Evolutionary conservation across 768 basidiomycete genomes (phyloP).

Genomic region (Lenzites betulinus): DNA sequence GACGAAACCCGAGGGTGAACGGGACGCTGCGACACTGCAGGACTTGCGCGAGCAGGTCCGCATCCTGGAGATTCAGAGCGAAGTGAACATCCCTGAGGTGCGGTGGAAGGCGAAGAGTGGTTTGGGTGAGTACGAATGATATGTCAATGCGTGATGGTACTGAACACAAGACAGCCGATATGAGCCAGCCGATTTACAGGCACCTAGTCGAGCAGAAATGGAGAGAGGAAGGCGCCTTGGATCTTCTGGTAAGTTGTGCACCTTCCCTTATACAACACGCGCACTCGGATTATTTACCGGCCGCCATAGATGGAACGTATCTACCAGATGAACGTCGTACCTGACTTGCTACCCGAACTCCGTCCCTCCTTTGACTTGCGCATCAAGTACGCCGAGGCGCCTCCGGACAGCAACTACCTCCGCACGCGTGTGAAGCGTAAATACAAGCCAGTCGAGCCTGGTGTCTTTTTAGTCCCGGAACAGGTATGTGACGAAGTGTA

Average conservation of each 20-base stretch:
- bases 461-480: slow-evolving; percentile 62
- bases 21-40: slow-evolving; percentile 43
- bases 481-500: slow-evolving; percentile 50
- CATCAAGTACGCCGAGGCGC: slow-evolving; percentile 51
- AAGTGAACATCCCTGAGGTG: slow-evolving; percentile 81
- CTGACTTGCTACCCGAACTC: slow-evolving; percentile 77
- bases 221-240: slow-evolving; percentile 82
- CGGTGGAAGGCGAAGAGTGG: slow-evolving; percentile 79
- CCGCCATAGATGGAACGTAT: slow-evolving; percentile 83
- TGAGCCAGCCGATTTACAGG: slow-evolving; percentile 71
- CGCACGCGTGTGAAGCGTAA: slow-evolving; percentile 29
- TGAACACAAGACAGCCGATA: slow-evolving; percentile 49
- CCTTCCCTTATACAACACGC: not conserved
- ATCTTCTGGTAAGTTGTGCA: slow-evolving; percentile 65
- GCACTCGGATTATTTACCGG: not conserved
- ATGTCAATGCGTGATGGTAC: not conserved
- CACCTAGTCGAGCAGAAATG: slow-evolving; percentile 82
- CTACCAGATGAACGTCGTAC: slow-evolving; percentile 88
- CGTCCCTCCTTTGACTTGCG: slow-evolving; percentile 76
- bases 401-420: slow-evolving; percentile 31
- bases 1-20: slow-evolving; percentile 29
- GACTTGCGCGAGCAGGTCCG: slow-evolving; percentile 49
- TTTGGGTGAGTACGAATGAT: slow-evolving; percentile 55
- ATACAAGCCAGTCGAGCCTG: slow-evolving; percentile 63
- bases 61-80: slow-evolving; percentile 76